Evolutionary conservation across 2,329 filamentous ascomycete genomes (phyloP).

Genomic region (Metarhizium brunneum): DNA sequence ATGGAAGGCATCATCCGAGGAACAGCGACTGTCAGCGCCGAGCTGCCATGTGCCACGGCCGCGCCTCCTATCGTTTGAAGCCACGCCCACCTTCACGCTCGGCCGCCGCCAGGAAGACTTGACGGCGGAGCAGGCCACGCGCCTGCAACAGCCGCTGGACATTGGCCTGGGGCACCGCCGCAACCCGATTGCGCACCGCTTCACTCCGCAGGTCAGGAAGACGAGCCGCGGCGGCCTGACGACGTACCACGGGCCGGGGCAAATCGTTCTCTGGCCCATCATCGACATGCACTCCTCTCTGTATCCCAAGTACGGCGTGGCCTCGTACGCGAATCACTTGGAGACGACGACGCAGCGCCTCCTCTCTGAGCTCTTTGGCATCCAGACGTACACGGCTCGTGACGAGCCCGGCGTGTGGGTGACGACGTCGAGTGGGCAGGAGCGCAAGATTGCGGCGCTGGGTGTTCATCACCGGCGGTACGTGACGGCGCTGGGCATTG

Average conservation of each 20-base stretch:
- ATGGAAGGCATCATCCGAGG: conserved; percentile 22
- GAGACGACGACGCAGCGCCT: conserved; percentile 66
- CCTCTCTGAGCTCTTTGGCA: conserved; percentile 44
- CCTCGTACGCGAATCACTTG: conserved; percentile 68
- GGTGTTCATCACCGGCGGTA: conserved; percentile 86
- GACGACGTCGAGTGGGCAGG: conserved; percentile 14
- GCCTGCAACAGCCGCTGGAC: conserved; percentile 32
- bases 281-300: conserved; percentile 59
- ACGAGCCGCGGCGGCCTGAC: conserved; percentile 81
- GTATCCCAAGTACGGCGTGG: conserved; percentile 54
- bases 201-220: conserved; percentile 52
- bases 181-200: conserved; percentile 21
- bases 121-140: conserved; percentile 31
- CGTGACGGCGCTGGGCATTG: conserved; percentile 76
- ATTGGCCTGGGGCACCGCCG: conserved; percentile 15
- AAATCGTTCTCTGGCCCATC: conserved; percentile 86
- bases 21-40: conserved; percentile 14
- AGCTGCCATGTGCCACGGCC: conserved; percentile 42
- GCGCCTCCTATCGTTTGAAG: conserved; percentile 73
- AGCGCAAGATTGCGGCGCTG: conserved; percentile 75
- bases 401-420: conserved; percentile 84
- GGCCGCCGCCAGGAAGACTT: conserved; percentile 66
- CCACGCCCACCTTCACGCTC: conserved; percentile 77
- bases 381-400: conserved; percentile 51
- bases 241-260: conserved; percentile 91